Evolutionary conservation across 1,284 basidiomycete genomes (phyloP).

Genomic region (Fomes fomentarius): DNA sequence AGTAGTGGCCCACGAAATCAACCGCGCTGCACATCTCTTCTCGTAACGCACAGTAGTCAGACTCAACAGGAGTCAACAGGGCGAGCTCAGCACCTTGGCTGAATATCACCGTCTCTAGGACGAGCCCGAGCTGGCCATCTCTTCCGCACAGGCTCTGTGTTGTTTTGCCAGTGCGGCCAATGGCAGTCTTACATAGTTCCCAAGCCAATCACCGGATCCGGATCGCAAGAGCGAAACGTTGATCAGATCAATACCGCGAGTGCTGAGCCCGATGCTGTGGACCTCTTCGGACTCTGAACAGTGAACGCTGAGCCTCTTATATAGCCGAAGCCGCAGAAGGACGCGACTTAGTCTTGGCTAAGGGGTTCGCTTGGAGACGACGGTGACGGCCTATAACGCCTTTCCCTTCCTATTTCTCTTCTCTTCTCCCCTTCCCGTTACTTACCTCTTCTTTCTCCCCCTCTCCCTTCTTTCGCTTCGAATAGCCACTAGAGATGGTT

Average conservation of each 20-base stretch:
- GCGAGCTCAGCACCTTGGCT: neutral
- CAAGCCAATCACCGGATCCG: neutral
- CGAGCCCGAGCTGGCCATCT: neutral
- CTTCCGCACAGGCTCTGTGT: too few relatives aligned
- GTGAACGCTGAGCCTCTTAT: neutral
- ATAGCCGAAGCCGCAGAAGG: neutral
- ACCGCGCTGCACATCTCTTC: too few relatives aligned
- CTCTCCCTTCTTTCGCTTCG: neutral
- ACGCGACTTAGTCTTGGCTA: neutral
- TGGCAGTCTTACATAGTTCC: neutral
- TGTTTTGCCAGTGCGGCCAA: neutral
- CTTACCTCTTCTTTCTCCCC: neutral
- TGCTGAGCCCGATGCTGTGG: neutral
- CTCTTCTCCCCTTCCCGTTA: neutral
- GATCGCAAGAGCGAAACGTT: neutral
- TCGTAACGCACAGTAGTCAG: too few relatives aligned
- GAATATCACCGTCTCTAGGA: conserved; percentile 6
- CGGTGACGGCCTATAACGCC: neutral
- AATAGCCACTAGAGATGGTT: conserved; percentile 25
- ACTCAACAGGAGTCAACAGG: too few relatives aligned
- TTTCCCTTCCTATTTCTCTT: conserved; percentile 1
- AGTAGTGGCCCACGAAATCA: too few relatives aligned
- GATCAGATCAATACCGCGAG: too few relatives aligned
- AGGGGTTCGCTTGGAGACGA: neutral
- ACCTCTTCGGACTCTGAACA: neutral